Percentiles rank a stretch among this genome's conserved stretches.
Conservation (phyloP, 106 monocot species). For the Dioscorea zingiberensis region DNA sequence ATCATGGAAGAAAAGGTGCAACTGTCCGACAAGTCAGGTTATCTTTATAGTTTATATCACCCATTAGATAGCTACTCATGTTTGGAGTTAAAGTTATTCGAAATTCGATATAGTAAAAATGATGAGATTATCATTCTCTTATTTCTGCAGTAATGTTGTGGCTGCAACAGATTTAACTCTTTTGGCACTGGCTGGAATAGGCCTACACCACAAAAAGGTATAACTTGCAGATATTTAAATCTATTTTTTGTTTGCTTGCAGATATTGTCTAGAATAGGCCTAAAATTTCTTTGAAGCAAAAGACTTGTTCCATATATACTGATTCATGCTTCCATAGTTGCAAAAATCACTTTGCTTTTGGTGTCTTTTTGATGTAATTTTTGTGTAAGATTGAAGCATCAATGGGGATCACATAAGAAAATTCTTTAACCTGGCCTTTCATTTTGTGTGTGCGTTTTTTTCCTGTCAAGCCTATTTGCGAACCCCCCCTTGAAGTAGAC, state of each 20-base stretch:
- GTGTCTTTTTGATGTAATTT: too few relatives aligned
- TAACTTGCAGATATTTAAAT: neutral
- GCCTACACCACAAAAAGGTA: constrained; percentile 72
- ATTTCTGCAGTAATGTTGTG: constrained; percentile 81
- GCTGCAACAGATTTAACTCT: constrained; percentile 97
- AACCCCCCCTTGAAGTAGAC: too few relatives aligned
- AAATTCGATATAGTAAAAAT: neutral
- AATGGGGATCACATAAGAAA: neutral
- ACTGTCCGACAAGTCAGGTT: constrained; percentile 99
- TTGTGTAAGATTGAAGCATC: too few relatives aligned
- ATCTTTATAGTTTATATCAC: constrained; percentile 7
- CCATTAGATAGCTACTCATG: neutral
- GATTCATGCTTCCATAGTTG: too few relatives aligned
- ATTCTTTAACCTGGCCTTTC: too few relatives aligned
- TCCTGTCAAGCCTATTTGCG: too few relatives aligned
- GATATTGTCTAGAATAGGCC: too few relatives aligned
- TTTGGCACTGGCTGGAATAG: constrained; percentile 84
- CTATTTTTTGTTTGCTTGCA: too few relatives aligned
- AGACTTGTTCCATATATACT: too few relatives aligned
- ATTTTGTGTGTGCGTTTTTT: too few relatives aligned
- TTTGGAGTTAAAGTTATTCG: neutral
- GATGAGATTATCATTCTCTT: neutral
- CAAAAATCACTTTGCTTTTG: too few relatives aligned
- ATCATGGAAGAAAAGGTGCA: constrained; percentile 79
- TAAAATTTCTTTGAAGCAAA: too few relatives aligned